Evolutionary conservation across 192 early-diverging fungal genomes (phyloP).

Genomic region (Gryganskiella cystojenkinii): DNA sequence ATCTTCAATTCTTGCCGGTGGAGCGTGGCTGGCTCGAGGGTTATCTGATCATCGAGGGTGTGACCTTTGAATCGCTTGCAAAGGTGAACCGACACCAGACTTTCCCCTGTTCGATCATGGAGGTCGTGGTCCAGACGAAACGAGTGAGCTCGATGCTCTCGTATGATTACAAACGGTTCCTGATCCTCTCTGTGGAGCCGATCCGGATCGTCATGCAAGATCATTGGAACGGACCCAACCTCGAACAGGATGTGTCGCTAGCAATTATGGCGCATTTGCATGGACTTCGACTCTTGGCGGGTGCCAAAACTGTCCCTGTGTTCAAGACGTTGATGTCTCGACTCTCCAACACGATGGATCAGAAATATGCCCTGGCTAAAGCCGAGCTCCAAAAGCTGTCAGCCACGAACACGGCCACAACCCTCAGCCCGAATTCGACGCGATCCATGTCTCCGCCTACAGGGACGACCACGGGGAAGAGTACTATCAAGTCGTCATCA

Average conservation of each 20-base stretch:
- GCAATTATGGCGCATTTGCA: conserved; percentile 30
- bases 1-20: conserved; percentile 53
- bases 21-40: conserved; percentile 65
- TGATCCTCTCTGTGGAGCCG: conserved; percentile 69
- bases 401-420: conserved; percentile 10
- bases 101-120: conserved; percentile 53
- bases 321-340: conserved; percentile 34
- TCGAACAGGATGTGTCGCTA: conserved; percentile 28
- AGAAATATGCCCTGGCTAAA: conserved; percentile 37
- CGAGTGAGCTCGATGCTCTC: conserved; percentile 66
- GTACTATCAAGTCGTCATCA: background rate
- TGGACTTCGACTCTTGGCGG: conserved; percentile 31
- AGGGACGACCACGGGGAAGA: background rate
- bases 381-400: conserved; percentile 36
- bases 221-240: conserved; percentile 57
- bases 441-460: background rate
- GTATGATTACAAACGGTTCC: conserved; percentile 82
- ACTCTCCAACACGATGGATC: conserved; percentile 31
- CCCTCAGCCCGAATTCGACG: conserved; percentile 11
- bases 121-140: conserved; percentile 58
- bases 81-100: conserved; percentile 25
- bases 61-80: conserved; percentile 32
- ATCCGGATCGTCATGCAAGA: conserved; percentile 59
- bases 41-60: conserved; percentile 57
- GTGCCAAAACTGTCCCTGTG: conserved; percentile 47